Percentiles rank a stretch among this genome's conserved stretches.
Evolutionary conservation across 2,329 filamentous ascomycete species (phyloP).

Genomic region (Colletotrichum sp.): DNA sequence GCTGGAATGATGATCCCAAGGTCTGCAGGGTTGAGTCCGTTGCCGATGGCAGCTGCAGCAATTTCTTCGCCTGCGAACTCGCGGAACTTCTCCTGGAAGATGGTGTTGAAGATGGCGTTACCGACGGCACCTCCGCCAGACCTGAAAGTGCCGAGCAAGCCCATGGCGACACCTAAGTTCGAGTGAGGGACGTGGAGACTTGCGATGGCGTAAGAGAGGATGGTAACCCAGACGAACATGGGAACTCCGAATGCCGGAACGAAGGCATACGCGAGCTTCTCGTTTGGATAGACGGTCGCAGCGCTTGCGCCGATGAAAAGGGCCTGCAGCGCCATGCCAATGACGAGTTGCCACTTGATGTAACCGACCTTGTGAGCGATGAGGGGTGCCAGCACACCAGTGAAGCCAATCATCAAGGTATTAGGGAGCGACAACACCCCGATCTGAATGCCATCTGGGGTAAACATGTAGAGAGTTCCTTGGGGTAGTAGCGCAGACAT

Average conservation of each 20-base stretch:
- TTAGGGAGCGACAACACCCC: constrained; percentile 20
- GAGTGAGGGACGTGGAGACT: constrained; percentile 33
- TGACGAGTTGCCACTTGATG: constrained; percentile 31
- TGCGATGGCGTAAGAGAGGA: constrained; percentile 31
- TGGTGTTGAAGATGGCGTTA: constrained; percentile 37
- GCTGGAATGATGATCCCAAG: constrained; percentile 29
- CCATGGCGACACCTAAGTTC: constrained; percentile 32
- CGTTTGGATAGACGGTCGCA: constrained; percentile 28
- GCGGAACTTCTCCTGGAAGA: constrained; percentile 24
- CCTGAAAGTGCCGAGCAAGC: constrained; percentile 34
- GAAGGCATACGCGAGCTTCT: constrained; percentile 31
- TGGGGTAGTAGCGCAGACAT: constrained; percentile 31
- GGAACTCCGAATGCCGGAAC: constrained; percentile 34
- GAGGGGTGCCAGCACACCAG: constrained; percentile 27
- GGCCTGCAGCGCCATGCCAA: constrained; percentile 32
- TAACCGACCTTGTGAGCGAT: constrained; percentile 35
- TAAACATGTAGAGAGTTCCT: constrained; percentile 34
- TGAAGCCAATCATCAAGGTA: constrained; percentile 8
- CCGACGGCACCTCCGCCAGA: constrained; percentile 35
- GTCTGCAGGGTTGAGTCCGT: constrained; percentile 26
- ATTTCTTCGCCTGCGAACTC: constrained; percentile 30
- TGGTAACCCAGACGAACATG: constrained; percentile 36
- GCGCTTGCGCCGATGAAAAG: constrained; percentile 30
- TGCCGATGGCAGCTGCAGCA: constrained; percentile 27
- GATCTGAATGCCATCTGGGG: constrained; percentile 30